These are phyloP conservation scores for Pilobolus umbonatus DNA, from an alignment of 192 early-diverging fungal species.

Conservation along the genomic window DNA sequence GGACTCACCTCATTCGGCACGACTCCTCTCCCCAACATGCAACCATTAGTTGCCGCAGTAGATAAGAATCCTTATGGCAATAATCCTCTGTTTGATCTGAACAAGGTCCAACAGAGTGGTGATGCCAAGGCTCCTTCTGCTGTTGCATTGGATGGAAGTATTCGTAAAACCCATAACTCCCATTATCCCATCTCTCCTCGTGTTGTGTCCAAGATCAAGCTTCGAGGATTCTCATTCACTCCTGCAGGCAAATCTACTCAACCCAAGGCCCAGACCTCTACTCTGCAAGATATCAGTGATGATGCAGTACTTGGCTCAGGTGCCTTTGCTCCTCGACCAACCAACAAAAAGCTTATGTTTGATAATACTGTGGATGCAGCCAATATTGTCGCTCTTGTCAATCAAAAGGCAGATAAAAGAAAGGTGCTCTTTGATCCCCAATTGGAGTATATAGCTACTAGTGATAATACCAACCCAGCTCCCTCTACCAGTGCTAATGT, in stretches of 20 bases:
- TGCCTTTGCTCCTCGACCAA: conserved; percentile 64
- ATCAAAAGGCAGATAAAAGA: conserved; percentile 3
- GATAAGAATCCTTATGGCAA: conserved; percentile 86
- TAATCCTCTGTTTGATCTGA: conserved; percentile 70
- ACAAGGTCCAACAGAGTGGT: conserved; percentile 12
- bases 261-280: conserved; percentile 14
- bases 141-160: conserved; percentile 32
- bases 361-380: conserved; percentile 34
- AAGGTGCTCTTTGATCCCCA: conserved; percentile 14
- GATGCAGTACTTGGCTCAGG: conserved; percentile 54
- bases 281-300: conserved; percentile 35
- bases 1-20: conserved; percentile 38
- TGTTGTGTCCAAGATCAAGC: conserved; percentile 61
- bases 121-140: conserved; percentile 24
- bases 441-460: conserved; percentile 6
- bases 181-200: conserved; percentile 74
- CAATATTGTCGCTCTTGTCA: conserved; percentile 19
- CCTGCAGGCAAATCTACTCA: conserved; percentile 23
- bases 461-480: background rate
- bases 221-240: conserved; percentile 58
- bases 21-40: conserved; percentile 30
- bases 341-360: conserved; percentile 68
- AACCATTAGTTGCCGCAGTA: conserved; percentile 65
- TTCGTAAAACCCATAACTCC: conserved; percentile 65
- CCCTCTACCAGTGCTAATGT: background rate